Percentiles rank a stretch among this genome's conserved stretches.
These are phyloP conservation scores for Codiaeum variegatum DNA, from an alignment of 441 rosid genomes.

Conservation along the genomic window DNA sequence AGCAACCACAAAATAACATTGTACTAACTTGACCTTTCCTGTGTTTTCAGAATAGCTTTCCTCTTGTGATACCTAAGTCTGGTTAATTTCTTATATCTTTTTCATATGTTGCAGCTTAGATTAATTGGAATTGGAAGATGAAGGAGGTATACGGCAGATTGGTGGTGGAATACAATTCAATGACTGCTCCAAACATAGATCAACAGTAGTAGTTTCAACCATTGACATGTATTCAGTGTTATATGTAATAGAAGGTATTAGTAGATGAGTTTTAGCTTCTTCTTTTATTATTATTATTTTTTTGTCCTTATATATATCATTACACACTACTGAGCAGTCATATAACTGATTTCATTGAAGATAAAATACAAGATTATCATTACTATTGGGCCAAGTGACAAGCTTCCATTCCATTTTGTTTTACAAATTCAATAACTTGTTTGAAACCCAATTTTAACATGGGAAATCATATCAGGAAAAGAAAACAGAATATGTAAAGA, in stretches of 20 bases:
- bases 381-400: background rate
- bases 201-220: background rate
- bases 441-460: background rate
- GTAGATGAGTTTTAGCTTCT: background rate
- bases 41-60: background rate
- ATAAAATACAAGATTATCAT: background rate
- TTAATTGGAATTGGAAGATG: conserved; percentile 46
- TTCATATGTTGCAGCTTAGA: conserved; percentile 35
- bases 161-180: background rate
- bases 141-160: background rate
- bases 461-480: background rate
- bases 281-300: background rate
- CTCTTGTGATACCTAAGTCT: background rate
- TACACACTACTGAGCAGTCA: too few species aligned
- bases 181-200: background rate
- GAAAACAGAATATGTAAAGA: background rate
- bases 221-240: background rate
- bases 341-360: background rate
- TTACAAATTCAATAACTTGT: background rate
- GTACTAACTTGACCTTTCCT: conserved; percentile 36
- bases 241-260: background rate
- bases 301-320: background rate
- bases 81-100: background rate
- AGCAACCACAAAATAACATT: conserved; percentile 57
- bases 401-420: background rate